A percentile compares a stretch with the other conserved stretches of the same genome.
phyloP scores from a whole-genome alignment of 1,284 basidiomycete genomes.

The Vanrija pseudolonga region DNA sequence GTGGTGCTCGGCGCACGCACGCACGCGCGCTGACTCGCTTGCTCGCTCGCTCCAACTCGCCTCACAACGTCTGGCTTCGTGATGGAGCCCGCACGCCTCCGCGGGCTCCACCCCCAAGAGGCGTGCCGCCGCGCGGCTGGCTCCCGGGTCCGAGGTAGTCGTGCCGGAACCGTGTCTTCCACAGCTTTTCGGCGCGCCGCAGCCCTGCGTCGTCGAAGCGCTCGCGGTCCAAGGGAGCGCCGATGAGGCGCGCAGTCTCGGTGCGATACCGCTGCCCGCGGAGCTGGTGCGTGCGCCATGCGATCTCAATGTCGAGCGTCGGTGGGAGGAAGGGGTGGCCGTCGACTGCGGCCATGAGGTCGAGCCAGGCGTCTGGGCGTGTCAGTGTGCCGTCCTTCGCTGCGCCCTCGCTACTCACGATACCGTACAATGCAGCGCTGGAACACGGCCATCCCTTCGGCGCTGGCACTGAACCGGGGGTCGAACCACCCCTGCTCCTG shows the following conservation, averaged over 20 bases:
- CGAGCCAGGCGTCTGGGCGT: conserved; percentile 35
- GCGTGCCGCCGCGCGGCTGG: too few relatives aligned
- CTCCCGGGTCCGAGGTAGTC: conserved; percentile 13
- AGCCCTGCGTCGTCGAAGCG: conserved; percentile 25
- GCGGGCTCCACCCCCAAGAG: too few relatives aligned
- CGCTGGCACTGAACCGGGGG: background rate
- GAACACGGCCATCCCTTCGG: conserved; percentile 16
- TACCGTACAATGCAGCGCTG: conserved; percentile 36
- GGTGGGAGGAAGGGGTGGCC: conserved; percentile 19
- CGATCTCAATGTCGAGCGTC: conserved; percentile 42
- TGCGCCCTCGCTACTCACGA: too few relatives aligned
- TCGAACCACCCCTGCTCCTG: conserved; percentile 30
- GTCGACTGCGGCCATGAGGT: conserved; percentile 25
- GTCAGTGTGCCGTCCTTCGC: too few relatives aligned
- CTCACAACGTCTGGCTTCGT: too few relatives aligned
- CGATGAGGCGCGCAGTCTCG: conserved; percentile 24
- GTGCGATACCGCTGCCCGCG: conserved; percentile 22
- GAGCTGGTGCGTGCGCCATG: conserved; percentile 48
- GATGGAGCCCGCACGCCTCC: too few relatives aligned
- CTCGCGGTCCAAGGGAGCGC: conserved; percentile 15
- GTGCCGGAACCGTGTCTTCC: conserved; percentile 25
- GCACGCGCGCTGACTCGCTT: too few relatives aligned
- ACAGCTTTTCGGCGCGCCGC: conserved; percentile 21
- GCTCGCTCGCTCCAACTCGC: too few relatives aligned
- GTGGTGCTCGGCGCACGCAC: too few relatives aligned